Percentiles rank a stretch among this genome's conserved stretches.
Conservation (phyloP, 495 filamentous ascomycete genomes). For the Hypomontagnella submonticulosa region DNA sequence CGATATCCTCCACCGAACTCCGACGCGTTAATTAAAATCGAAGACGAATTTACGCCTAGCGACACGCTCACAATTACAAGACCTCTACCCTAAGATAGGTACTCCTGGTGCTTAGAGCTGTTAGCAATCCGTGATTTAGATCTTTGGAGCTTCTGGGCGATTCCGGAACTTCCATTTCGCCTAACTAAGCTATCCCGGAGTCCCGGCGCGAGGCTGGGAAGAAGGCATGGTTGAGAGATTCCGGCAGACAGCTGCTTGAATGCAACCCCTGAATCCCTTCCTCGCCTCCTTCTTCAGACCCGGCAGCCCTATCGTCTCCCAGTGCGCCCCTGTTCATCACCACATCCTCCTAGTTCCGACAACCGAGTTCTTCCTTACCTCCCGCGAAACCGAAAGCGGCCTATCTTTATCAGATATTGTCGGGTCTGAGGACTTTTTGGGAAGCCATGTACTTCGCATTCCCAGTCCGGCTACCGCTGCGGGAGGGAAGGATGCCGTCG, state of each 20-base stretch:
- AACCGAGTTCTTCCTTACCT: conserved; percentile 87
- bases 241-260: conserved; percentile 62
- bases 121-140: conserved; percentile 2
- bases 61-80: neutral
- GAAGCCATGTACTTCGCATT: conserved; percentile 94
- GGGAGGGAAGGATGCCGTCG: conserved; percentile 72
- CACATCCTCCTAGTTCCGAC: conserved; percentile 95
- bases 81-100: neutral
- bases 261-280: conserved; percentile 99
- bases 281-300: conserved; percentile 94
- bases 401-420: conserved; percentile 81
- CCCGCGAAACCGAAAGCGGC: conserved; percentile 88
- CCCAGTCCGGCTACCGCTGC: conserved; percentile 66
- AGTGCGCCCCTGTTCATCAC: conserved; percentile 92
- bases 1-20: neutral
- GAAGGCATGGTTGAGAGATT: conserved; percentile 36
- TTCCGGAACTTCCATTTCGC: conserved; percentile 9
- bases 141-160: conserved; percentile 7
- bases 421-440: conserved; percentile 91
- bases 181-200: neutral
- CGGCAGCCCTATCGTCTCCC: conserved; percentile 82
- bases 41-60: neutral
- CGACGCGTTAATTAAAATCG: conserved; percentile 1
- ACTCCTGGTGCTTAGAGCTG: conserved; percentile 4
- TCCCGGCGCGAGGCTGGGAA: conserved; percentile 39